Evolutionary conservation across 208 protist genomes (phyloP), one percentile per base, ranked within the genome.

Genomic region (Trypanosoma mega): DNA sequence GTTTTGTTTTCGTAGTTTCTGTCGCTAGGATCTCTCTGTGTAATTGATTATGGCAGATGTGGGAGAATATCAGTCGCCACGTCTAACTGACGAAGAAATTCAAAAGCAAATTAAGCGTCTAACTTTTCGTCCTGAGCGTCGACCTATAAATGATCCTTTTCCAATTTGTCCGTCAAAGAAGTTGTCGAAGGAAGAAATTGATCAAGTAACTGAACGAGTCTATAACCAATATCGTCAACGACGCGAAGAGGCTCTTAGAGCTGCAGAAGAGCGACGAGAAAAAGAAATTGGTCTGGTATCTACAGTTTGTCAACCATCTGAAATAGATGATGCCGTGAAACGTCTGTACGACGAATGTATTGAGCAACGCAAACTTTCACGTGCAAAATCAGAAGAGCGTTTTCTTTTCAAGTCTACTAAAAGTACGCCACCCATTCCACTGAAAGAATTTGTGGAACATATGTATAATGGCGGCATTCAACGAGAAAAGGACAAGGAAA

Each of bases 401-500:
- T 68, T 78, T 48, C 58, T 64, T 18, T 78, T 65, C 50, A 68
- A 80, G 14, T 52, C 60, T 3, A 33, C 30, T 55, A 74, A 65
- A 14, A 55, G 24, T 2, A 57, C 51, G 30, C 60, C 47, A 20
- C 45, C 36, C 7, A 64, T 90, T 7, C 66, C 75, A n/a, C 64
- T 88, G 0, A 65, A 80, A 16, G 71, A 62, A 21, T 88, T 82
- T 72, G 80, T 88, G 20, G 72, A 90, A 54, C 77, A 86, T 50
- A 89, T 93, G 82, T 93, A 93, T 68, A 31, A 66, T 16, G 71
- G 82, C 30, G 66, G 74, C 1, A 66, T 93, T 9, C 67, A 90
- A 44, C 57, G 70, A 9, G 72, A 85, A 52, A 81, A 87, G 57
- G 74, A 87, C 7, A 90, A 74, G n/a, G 78, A 86, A 52, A n/a